Percentiles rank a stretch among this genome's conserved stretches.
Evolutionary conservation across 768 basidiomycete species (phyloP).

Genomic region (Auriscalpium microsporum): DNA sequence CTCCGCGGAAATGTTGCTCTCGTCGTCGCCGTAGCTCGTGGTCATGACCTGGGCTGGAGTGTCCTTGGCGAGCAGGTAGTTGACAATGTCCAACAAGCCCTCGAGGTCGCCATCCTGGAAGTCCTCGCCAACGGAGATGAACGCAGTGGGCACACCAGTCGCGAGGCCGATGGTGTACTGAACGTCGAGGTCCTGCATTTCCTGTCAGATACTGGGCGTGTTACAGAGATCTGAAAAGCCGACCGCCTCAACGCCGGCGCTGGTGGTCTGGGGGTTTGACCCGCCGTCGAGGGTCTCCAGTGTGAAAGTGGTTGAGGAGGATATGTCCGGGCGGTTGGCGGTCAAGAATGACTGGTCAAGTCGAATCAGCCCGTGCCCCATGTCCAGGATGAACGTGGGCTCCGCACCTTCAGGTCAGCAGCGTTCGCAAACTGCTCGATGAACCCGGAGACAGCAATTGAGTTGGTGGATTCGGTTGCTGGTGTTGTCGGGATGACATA

Average conservation of each 20-base stretch:
- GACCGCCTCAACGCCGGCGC: neutral
- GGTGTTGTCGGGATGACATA: slow-evolving; percentile 28
- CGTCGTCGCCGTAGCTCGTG: slow-evolving; percentile 14
- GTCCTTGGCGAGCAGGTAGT: slow-evolving; percentile 9
- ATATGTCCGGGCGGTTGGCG: neutral
- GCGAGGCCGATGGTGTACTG: slow-evolving; percentile 30
- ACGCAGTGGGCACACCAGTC: slow-evolving; percentile 15
- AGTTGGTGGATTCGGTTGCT: slow-evolving; percentile 17
- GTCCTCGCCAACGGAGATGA: slow-evolving; percentile 19
- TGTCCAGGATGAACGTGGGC: too few species aligned
- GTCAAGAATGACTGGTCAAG: neutral
- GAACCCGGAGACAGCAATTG: slow-evolving; percentile 23
- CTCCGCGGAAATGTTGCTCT: neutral
- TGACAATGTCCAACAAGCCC: slow-evolving; percentile 7
- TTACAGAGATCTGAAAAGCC: too few species aligned
- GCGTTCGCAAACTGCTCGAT: slow-evolving; percentile 20
- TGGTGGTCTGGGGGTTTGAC: slow-evolving; percentile 13
- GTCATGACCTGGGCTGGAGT: slow-evolving; percentile 15
- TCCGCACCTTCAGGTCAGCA: slow-evolving; percentile 20
- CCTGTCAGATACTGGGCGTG: neutral
- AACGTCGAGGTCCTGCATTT: slow-evolving; percentile 26
- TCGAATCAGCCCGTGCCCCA: neutral
- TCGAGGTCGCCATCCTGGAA: slow-evolving; percentile 9
- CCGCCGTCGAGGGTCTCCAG: slow-evolving; percentile 15
- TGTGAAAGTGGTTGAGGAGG: slow-evolving; percentile 1